Evolutionary conservation across 1,284 basidiomycete genomes (phyloP), one percentile per base, ranked within the genome.

Genomic region (Puccinia horiana): DNA sequence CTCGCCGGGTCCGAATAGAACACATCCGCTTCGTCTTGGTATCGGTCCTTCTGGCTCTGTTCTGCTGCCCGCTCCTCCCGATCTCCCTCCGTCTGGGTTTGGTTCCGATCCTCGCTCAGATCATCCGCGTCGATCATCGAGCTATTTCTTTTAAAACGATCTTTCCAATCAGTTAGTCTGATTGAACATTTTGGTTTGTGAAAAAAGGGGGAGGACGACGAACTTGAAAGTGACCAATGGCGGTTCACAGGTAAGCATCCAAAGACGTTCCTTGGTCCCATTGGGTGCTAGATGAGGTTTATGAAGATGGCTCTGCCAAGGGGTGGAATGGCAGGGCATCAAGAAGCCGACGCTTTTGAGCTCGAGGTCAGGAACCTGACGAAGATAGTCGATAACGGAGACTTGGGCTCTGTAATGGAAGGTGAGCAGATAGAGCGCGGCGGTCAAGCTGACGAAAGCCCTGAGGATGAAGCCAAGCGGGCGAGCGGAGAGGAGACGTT

Each of bases 271-370:
- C 52, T 67, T 35, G 35, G 76, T 52, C 2, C 76, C 76, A 52
- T 79, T 79, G 16, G 89, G 89, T 58, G 84, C 85, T 9, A 92
- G 88, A 56, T 91, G 89, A 18, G 89, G 87, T 44, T 91, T 88
- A 86, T 99, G 96, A 29, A 99, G 87, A 87, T 95, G 93, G 5
- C 94, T 92, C 85, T 95, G 93, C 89, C 95, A 96, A 2, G 96
- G 96, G 0, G 93, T 95, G n/a, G 95, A 97, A 88, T 99, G 97
- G 84, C 97, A 99, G 2, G 97, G 97, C 93, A 95, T 96, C 26
- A 98, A 88, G 83, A 94, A 92, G 0, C 93, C 95, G 20, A 97
- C 88, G 11, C 91, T 91, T 8, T 87, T 88, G 29, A 91, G 86
- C n/a, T 90, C 88, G 26, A 88, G 84, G 29, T 87, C 82, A 0